Conservation (phyloP, 352 stramenopile species). For the Aphanomyces astaci region DNA sequence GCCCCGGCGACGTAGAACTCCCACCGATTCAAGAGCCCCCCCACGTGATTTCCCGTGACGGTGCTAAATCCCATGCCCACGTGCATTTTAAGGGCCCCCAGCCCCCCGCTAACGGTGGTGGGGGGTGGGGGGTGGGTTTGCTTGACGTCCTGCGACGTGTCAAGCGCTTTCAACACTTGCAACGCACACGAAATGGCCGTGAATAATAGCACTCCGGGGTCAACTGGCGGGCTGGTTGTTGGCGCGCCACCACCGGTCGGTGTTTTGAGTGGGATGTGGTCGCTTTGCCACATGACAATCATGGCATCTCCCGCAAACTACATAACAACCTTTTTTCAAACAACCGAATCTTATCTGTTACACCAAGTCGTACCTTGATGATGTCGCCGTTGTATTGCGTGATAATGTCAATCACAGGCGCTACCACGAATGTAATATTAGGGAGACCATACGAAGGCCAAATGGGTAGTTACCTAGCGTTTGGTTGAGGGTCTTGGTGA, state of each 20-base stretch:
- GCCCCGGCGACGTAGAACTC: constrained; percentile 82
- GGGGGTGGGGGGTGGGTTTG: neutral
- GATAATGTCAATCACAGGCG: constrained; percentile 72
- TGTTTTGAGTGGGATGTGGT: constrained; percentile 33
- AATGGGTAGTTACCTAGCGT: constrained; percentile 46
- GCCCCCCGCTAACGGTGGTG: neutral
- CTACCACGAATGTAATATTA: constrained; percentile 23
- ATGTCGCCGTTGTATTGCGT: constrained; percentile 65
- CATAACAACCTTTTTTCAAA: neutral
- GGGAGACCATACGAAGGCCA: no score
- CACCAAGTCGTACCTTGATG: constrained; percentile 40
- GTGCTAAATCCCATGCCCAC: constrained; percentile 72
- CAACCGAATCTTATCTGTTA: neutral
- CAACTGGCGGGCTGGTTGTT: constrained; percentile 24
- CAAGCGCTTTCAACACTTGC: constrained; percentile 42
- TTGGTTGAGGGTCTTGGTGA: constrained; percentile 72
- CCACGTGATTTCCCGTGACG: constrained; percentile 72
- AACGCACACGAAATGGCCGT: constrained; percentile 50
- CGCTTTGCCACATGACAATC: constrained; percentile 75
- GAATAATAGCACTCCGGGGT: constrained; percentile 43
- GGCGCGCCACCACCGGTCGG: constrained; percentile 23
- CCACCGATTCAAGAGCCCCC: constrained; percentile 72
- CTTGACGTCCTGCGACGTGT: constrained; percentile 29
- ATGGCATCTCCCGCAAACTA: constrained; percentile 67
- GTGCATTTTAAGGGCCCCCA: constrained; percentile 50